Conservation (phyloP, 768 basidiomycete genomes). For the Lactarius hatsudake region DNA sequence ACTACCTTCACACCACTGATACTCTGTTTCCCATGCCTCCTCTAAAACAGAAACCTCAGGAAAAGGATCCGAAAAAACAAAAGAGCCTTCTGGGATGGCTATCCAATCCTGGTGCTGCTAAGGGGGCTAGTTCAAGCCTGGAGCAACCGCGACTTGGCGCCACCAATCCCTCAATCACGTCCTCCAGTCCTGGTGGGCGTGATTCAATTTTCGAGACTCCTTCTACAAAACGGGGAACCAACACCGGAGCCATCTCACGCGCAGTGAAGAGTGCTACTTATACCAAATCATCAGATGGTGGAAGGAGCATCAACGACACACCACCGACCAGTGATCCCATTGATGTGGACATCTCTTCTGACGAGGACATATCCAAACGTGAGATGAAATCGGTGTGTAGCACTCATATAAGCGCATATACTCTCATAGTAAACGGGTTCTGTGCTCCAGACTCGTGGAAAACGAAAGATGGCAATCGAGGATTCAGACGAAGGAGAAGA, state of each 20-base stretch:
- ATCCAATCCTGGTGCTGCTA: slow-evolving; percentile 30
- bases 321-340: slow-evolving; percentile 78
- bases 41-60: slow-evolving; percentile 16
- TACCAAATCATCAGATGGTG: slow-evolving; percentile 47
- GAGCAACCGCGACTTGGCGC: slow-evolving; percentile 10
- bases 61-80: slow-evolving; percentile 50
- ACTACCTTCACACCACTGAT: slow-evolving; percentile 2
- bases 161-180: slow-evolving; percentile 13
- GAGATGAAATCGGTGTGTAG: slow-evolving; percentile 14
- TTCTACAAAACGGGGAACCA: slow-evolving; percentile 24
- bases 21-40: slow-evolving; percentile 11
- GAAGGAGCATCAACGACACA: slow-evolving; percentile 50
- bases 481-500: slow-evolving; percentile 68
- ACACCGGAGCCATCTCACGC: slow-evolving; percentile 37
- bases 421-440: not conserved
- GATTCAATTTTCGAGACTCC: slow-evolving; percentile 27
- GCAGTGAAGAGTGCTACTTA: slow-evolving; percentile 37
- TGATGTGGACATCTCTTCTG: slow-evolving; percentile 69
- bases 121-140: slow-evolving; percentile 16
- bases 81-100: slow-evolving; percentile 76
- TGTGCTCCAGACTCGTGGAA: slow-evolving; percentile 32
- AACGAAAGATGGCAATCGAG: slow-evolving; percentile 65
- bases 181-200: slow-evolving; percentile 25
- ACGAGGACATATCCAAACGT: slow-evolving; percentile 40
- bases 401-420: not conserved